Evolutionary conservation across 139 green algal species (phyloP).

Genomic region (Parachlorella kessleri): DNA sequence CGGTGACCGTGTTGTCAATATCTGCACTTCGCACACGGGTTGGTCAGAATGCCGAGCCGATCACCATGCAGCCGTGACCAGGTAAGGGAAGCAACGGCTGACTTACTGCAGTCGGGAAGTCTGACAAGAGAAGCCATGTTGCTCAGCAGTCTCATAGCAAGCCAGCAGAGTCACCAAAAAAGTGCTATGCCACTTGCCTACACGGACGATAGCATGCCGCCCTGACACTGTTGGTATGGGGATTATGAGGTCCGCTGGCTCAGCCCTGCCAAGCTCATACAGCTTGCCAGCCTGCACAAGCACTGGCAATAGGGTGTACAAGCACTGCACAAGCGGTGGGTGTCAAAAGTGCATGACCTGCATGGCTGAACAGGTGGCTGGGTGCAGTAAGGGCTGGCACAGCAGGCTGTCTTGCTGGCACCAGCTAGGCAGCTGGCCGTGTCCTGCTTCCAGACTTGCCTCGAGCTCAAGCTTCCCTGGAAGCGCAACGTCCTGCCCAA

Average conservation of each 20-base stretch:
- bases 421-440: not conserved
- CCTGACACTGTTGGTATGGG: conserved; percentile 48
- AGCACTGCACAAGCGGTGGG: not conserved
- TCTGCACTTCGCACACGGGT: not conserved
- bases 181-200: conserved; percentile 13
- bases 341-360: too few species aligned
- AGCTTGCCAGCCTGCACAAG: not conserved
- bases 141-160: not conserved
- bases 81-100: not conserved
- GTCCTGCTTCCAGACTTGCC: not conserved
- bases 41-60: not conserved
- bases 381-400: not conserved
- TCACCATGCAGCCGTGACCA: too few species aligned
- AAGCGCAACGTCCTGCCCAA: conserved; percentile 34
- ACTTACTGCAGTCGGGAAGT: not conserved
- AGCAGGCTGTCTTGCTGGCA: not conserved
- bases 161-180: not conserved
- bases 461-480: conserved; percentile 36
- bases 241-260: conserved; percentile 54
- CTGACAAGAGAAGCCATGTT: not conserved
- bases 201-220: conserved; percentile 46
- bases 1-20: conserved; percentile 31
- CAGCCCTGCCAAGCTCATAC: conserved; percentile 44
- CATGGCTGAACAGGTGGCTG: not conserved
- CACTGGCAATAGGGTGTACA: not conserved